Base-by-base conservation (phyloP, 305 asterid genomes). In the Fraxinus ornus region DNA sequence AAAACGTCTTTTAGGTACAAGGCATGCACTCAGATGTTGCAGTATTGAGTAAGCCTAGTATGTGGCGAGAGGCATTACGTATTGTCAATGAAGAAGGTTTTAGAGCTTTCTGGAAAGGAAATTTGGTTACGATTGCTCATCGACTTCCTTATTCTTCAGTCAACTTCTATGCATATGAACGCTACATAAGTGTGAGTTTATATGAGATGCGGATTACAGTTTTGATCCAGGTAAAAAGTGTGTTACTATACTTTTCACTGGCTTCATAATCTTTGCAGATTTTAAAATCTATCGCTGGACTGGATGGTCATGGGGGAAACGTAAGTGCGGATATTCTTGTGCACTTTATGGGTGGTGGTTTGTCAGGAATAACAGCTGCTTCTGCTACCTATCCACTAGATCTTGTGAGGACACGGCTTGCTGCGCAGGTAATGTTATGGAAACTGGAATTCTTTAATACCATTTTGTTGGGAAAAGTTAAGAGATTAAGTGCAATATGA, bases 1-100 rank as follows among this genome's bases (percentile, higher is more conserved):
- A 49, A 1, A 1, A 41, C 36, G 76, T 26, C 17, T 10, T 81
- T 78, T 84, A 96, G 99, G 94, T 96, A 60, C 98, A 96, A 90
- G 99, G 99, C 37, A 96, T 96, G 99, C 97, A 93, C 85, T 91
- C 98, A 36, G 98, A 93, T 84, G 98, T 88, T 79, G 97, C 97
- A 57, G 78, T 86, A 72, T 78, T 96, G 92, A 92, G 93, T 87
- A 96, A 92, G 80, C 95, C 98, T 70, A 83, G 93, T 47, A 86
- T 96, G 78, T 91, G 93, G 91, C 91, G 88, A 2, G 99, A 96
- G 90, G 97, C 97, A 2, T 9, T 90, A 47, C 92, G 97, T 4
- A 92, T 96, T 83, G 85, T 90, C 75, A 87, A 91, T 60, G 99
- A 94, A 85, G 99, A 96, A 86, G 99, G 98, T 66, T 91, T 96